Evolutionary conservation across 768 basidiomycete species (phyloP), one percentile per base, ranked within the genome.

Genomic region (Termitomyces sp.): DNA sequence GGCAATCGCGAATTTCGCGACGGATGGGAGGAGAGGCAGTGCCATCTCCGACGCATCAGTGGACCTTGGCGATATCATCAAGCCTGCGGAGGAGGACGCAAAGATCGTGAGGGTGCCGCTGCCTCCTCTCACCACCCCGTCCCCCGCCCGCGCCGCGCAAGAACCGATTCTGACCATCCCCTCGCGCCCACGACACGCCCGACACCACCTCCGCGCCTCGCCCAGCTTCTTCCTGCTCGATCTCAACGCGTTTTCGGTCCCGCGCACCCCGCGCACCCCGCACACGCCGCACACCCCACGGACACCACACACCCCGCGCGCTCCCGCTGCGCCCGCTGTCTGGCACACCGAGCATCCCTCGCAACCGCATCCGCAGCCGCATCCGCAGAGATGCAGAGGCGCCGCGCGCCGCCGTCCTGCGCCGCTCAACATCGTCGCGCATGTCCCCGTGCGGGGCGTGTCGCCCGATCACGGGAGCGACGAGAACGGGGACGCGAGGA

Each of bases 41-140:
- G 80, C 77, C 54, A 62, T 78, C 4, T 83, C 83, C 0, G 79
- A 81, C 7, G 42, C 26, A 16, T 81, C 82, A 51, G 69, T 85
- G 44, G 80, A 83, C 53, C 77, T 80, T 5, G 72, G 70, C 16
- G 77, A 78, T 61, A 67, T 82, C 33, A 72, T 85, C 60, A 74
- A 77, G 42, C 64, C 60, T 6, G 66, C 62, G 0, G 68, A 69
- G 18, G 64, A 66, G 3, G 70, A 73, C 46, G 70, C 70, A 18
- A 44, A 55, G 10, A 2, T 60, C 42, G 65, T 66, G 60, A 60
- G 62, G 16, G 61, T 62, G 0, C 56, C 57, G 1, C 24, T 55
- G 24, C 18, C 59, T 15, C 29, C 56, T 20, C 60, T 31, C 18
- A 28, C 26, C 9, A 74, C 68, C 5, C 69, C 44, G 15, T 24